Percentiles rank a stretch among this genome's conserved stretches.
Conservation (phyloP, 2,329 filamentous ascomycete species). For the Huntiella savannae region DNA sequence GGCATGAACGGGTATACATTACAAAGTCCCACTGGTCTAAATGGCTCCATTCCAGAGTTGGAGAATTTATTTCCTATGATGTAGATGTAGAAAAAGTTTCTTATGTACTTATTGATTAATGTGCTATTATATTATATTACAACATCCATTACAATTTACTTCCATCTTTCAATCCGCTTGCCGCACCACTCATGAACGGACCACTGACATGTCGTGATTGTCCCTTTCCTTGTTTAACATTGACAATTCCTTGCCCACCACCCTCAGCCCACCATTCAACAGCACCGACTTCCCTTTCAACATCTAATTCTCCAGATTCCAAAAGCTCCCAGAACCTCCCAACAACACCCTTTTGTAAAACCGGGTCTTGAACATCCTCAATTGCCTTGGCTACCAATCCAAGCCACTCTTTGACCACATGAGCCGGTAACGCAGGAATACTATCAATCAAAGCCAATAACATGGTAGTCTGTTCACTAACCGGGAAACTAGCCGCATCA, state of each 20-base stretch:
- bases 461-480: slow-evolving; percentile 66
- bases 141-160: slow-evolving; percentile 5
- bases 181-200: slow-evolving; percentile 36
- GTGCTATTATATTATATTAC: background rate
- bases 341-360: slow-evolving; percentile 44
- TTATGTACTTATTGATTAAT: too few species aligned
- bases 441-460: slow-evolving; percentile 63
- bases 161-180: slow-evolving; percentile 7
- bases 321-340: slow-evolving; percentile 64
- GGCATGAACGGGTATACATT: too few species aligned
- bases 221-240: slow-evolving; percentile 14
- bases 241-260: slow-evolving; percentile 29
- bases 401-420: slow-evolving; percentile 63
- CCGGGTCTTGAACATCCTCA: slow-evolving; percentile 32
- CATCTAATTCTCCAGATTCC: slow-evolving; percentile 69
- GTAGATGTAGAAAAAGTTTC: too few species aligned
- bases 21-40: too few species aligned
- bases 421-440: slow-evolving; percentile 51
- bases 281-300: slow-evolving; percentile 59
- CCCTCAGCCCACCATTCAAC: slow-evolving; percentile 65
- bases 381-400: slow-evolving; percentile 49
- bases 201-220: slow-evolving; percentile 13
- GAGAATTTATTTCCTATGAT: too few species aligned
- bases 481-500: slow-evolving; percentile 13
- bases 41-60: too few species aligned